Base-by-base conservation (phyloP, 2,329 filamentous ascomycete species). In the Knoxdaviesia proteae region DNA sequence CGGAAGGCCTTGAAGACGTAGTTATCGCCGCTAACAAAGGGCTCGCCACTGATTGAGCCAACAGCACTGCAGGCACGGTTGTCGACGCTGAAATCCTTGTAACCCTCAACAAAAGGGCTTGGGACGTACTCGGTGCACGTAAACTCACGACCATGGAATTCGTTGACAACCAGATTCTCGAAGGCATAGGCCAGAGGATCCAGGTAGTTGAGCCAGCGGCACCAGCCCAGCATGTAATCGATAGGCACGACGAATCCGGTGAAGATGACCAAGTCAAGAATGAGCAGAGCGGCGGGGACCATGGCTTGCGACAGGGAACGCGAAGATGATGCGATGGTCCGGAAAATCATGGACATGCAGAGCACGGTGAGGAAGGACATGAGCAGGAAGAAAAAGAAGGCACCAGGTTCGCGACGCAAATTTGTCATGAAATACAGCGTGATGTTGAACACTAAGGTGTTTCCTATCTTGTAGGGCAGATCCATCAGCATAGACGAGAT, bases 391-490 rank as follows among this genome's bases (percentile, higher is more conserved):
- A 84, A 80, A 67, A 94, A 94, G 65, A 90, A 94, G 0, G 77
- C 61, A 2, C 77, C 80, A 0, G 81, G 64, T 48, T 80, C 75
- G 42, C 84, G 70, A 44, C 80, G 72, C 32, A 94, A 63, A 48
- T 86, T 80, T 0, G 82, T 80, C 74, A 94, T 78, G 59, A 94
- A 94, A 62, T 94, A 94, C 3, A 94, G 60, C 1, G 74, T 68
- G 33, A 87, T 42, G 55, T 93, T 92, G 66, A 92, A 93, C 4
- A 72, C 60, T 48, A 92, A 68, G 1, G 73, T 61, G 51, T 87
- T 87, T n/a, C 59, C 35, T 6, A 92, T 59, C 58, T 90, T 93
- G 59, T 84, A 84, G 0, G 87, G 87, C 60, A 93, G 61, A 51
- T 94, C 87, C 47, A 74, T 80, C 32, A 94, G 59, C 79, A 93